Conservation (phyloP, 768 basidiomycete genomes). For the Termitomyces sp. region DNA sequence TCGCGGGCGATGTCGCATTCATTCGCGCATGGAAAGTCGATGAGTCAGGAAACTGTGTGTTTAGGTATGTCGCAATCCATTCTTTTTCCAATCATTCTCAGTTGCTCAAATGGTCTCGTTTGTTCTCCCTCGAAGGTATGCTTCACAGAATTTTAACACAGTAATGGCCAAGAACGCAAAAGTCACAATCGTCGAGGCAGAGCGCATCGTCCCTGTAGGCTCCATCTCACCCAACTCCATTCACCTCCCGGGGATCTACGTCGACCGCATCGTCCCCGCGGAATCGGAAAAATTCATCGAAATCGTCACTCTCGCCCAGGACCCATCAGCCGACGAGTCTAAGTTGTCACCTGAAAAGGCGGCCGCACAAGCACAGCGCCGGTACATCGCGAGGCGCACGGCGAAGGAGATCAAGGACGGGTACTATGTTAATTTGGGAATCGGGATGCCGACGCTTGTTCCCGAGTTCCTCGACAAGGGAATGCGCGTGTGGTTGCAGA, state of each 20-base stretch:
- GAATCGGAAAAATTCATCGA: slow-evolving; percentile 78
- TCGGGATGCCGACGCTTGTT: slow-evolving; percentile 88
- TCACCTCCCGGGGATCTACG: slow-evolving; percentile 81
- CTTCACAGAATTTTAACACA: slow-evolving; percentile 82
- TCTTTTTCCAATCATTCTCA: not conserved
- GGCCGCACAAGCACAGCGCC: slow-evolving; percentile 49
- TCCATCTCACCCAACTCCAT: slow-evolving; percentile 76
- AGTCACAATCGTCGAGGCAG: slow-evolving; percentile 90
- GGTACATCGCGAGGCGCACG: slow-evolving; percentile 79
- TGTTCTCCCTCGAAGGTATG: slow-evolving; percentile 48
- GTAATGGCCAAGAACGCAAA: slow-evolving; percentile 89
- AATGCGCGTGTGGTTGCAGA: slow-evolving; percentile 84
- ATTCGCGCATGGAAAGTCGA: slow-evolving; percentile 91
- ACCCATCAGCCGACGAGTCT: slow-evolving; percentile 23
- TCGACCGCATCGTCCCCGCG: slow-evolving; percentile 82
- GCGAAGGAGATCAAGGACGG: slow-evolving; percentile 89
- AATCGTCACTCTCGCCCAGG: slow-evolving; percentile 61
- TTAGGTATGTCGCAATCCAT: slow-evolving; percentile 48
- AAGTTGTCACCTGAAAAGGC: slow-evolving; percentile 45
- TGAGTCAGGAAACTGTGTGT: slow-evolving; percentile 86
- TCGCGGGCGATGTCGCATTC: slow-evolving; percentile 80
- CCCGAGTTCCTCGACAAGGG: slow-evolving; percentile 72
- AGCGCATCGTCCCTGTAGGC: slow-evolving; percentile 83
- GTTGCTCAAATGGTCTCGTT: not conserved
- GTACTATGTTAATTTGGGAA: slow-evolving; percentile 84